Conservation (phyloP, 805 yeast genomes). For the Lipomyces kockii region DNA sequence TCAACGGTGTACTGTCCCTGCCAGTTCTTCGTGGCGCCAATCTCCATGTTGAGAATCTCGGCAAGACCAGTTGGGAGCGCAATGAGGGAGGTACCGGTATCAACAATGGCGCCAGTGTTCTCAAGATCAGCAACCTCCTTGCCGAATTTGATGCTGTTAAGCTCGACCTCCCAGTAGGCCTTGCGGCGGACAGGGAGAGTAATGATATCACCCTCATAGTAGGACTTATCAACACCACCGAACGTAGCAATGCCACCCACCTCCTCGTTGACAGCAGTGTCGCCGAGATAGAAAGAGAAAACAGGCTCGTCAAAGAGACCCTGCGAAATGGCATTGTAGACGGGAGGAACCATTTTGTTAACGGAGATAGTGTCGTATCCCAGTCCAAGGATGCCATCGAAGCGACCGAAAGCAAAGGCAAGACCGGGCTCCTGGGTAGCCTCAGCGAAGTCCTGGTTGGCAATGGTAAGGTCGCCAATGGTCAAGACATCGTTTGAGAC, state of each 20-base stretch:
- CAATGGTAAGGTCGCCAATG: slow-evolving; percentile 82
- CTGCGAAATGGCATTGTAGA: slow-evolving; percentile 82
- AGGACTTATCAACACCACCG: slow-evolving; percentile 86
- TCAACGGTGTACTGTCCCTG: slow-evolving; percentile 95
- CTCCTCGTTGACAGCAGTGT: slow-evolving; percentile 48
- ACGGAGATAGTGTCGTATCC: slow-evolving; percentile 93
- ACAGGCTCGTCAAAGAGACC: slow-evolving; percentile 82
- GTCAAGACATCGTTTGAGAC: slow-evolving; percentile 83
- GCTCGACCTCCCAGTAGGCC: slow-evolving; percentile 99
- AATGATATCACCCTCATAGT: slow-evolving; percentile 80
- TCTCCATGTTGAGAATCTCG: slow-evolving; percentile 90
- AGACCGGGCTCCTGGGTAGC: slow-evolving; percentile 97
- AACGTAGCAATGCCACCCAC: slow-evolving; percentile 92
- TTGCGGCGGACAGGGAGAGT: slow-evolving; percentile 98
- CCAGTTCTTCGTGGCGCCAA: slow-evolving; percentile 98
- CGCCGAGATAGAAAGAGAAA: slow-evolving; percentile 92
- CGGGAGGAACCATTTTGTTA: slow-evolving; percentile 87
- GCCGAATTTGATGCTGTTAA: slow-evolving; percentile 89
- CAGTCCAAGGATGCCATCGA: slow-evolving; percentile 95
- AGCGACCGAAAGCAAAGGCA: slow-evolving; percentile 97
- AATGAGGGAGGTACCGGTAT: slow-evolving; percentile 96
- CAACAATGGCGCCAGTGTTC: slow-evolving; percentile 94
- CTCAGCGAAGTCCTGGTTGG: slow-evolving; percentile 93
- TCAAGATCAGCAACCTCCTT: slow-evolving; percentile 84
- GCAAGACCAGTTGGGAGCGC: slow-evolving; percentile 95